Conservation (phyloP, 768 basidiomycete genomes). For the Mycena filopes region DNA sequence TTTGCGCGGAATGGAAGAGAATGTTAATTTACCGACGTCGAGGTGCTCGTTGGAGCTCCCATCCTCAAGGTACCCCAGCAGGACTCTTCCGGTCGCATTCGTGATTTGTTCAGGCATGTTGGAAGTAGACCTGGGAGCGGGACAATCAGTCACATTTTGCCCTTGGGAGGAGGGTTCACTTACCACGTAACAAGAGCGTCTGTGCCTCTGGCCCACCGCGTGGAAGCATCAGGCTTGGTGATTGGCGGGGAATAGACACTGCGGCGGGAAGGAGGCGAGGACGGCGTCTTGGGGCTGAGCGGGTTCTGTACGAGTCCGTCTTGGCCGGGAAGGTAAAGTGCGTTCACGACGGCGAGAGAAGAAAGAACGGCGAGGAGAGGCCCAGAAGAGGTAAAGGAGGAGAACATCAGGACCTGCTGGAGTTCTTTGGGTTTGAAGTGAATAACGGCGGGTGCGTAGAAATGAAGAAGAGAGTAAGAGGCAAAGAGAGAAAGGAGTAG, state of each 20-base stretch:
- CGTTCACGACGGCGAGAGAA: constrained; percentile 35
- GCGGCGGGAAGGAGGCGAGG: constrained; percentile 34
- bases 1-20: neutral
- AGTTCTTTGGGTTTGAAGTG: constrained; percentile 31
- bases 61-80: constrained; percentile 54
- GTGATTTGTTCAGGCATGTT: constrained; percentile 45
- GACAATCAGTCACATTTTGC: constrained; percentile 11
- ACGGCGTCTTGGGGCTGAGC: constrained; percentile 27
- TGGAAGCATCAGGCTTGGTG: constrained; percentile 47
- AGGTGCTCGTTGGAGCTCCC: constrained; percentile 58
- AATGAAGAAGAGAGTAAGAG: constrained; percentile 22
- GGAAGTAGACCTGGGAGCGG: constrained; percentile 52
- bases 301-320: constrained; percentile 15
- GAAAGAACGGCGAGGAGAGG: constrained; percentile 39
- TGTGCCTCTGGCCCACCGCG: constrained; percentile 53
- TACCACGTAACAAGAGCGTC: constrained; percentile 57
- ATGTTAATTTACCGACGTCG: constrained; percentile 48
- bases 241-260: constrained; percentile 55
- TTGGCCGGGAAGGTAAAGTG: constrained; percentile 44
- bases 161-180: constrained; percentile 34
- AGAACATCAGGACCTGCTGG: constrained; percentile 50
- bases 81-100: constrained; percentile 52
- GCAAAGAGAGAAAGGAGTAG: constrained; percentile 21
- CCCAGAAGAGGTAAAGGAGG: constrained; percentile 35
- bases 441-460: constrained; percentile 14